Evolutionary conservation across 345 rosid species (phyloP), one percentile per base, ranked within the genome.

Genomic region (Adansonia digitata): DNA sequence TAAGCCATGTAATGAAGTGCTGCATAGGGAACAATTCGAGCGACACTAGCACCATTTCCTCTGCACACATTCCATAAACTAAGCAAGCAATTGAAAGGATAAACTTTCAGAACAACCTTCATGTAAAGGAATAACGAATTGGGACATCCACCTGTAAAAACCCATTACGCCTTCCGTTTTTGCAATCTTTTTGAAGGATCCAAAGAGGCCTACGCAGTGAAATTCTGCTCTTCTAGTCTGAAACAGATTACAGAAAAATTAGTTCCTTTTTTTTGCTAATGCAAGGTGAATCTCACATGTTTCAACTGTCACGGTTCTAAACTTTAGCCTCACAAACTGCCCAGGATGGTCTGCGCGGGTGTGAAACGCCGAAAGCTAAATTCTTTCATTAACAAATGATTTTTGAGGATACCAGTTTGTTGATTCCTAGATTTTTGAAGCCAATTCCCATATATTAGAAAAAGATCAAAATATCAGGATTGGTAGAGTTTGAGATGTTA

Each of bases 1-100:
- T 94, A 94, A 55, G 97, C 81, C 98, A 92, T 94, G 72, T 90
- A 94, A 84, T 94, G 97, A 77, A 92, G 97, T 4, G 97, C 98
- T 5, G 97, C 98, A 65, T 94, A 92, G 1, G 98, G 97, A 53
- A 91, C 92, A 66, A 92, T 94, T 76, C 97, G 87, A 53, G 97
- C 97, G 68, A 94, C 92, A 84, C 97, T 91, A 66, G 97, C 95
- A 71, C 97, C 97, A 77, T 92, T 92, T 34, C 97, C 97, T 82
- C 97, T 94, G 84, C 27, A 68, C 61, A 53, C 34, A 81, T 79
- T 56, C 40, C 83, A 62, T 52, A 60, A 61, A 59, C 68, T 13
- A 46, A 68, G 74, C 40, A 17, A 74, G 24, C 68, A 40, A 71
- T 20, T 8, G 69, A 43, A 13, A n/a, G n/a, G 55, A 51, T 24